Evolutionary conservation across 2,329 filamentous ascomycete species (phyloP).

Genomic region (Pseudogymnoascus sp.): DNA sequence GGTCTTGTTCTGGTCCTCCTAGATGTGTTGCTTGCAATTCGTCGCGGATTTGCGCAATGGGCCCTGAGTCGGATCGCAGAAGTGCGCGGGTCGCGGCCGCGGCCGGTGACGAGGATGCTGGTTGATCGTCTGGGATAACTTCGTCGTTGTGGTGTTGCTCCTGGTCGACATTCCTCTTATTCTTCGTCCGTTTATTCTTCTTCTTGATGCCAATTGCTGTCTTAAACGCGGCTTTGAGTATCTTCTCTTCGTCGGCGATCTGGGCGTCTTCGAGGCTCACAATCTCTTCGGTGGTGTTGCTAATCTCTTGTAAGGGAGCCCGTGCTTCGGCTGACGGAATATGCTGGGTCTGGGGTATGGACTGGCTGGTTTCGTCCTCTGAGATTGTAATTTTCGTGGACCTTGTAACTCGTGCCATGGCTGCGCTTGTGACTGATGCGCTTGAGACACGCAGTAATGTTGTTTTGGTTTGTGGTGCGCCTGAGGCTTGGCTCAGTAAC

Average conservation of each 20-base stretch:
- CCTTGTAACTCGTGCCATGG: constrained; percentile 28
- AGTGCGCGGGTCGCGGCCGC: neutral
- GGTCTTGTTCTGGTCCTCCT: neutral
- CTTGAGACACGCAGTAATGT: neutral
- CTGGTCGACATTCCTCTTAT: constrained; percentile 17
- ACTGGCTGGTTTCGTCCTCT: constrained; percentile 20
- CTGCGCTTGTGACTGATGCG: constrained; percentile 12
- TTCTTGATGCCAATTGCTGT: constrained; percentile 25
- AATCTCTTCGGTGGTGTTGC: neutral
- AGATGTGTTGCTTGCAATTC: neutral
- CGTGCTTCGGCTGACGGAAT: constrained; percentile 19
- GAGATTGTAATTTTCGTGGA: constrained; percentile 25
- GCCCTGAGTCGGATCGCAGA: neutral
- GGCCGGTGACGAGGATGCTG: constrained; percentile 1
- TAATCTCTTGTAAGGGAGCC: constrained; percentile 12
- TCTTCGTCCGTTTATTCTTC: constrained; percentile 21
- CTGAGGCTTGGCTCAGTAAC: neutral
- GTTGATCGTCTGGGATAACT: constrained; percentile 8
- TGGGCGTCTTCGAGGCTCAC: constrained; percentile 15
- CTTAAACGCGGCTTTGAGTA: constrained; percentile 29
- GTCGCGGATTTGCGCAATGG: constrained; percentile 5
- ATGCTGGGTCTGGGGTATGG: constrained; percentile 3
- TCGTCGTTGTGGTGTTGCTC: neutral
- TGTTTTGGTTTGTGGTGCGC: neutral
- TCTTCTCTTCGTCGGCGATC: constrained; percentile 24